Conservation (phyloP, 768 basidiomycete genomes). For the Myochromella boudieri region DNA sequence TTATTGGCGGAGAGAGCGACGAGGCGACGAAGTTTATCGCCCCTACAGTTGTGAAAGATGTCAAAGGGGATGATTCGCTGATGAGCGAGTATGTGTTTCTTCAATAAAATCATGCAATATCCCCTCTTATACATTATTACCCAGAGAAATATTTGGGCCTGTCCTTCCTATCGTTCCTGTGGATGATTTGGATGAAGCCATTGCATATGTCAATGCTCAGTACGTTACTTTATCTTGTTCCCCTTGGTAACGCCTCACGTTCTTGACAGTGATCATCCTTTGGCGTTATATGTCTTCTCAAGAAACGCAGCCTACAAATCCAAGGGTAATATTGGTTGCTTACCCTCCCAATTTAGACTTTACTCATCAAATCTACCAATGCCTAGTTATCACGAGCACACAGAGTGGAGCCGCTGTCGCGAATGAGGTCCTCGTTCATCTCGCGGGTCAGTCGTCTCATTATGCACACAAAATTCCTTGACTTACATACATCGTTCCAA, state of each 20-base stretch:
- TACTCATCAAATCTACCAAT: neutral
- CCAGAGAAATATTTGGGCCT: conserved; percentile 84
- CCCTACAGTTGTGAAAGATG: conserved; percentile 70
- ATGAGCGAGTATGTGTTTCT: conserved; percentile 65
- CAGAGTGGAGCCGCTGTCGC: conserved; percentile 67
- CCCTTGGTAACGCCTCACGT: neutral
- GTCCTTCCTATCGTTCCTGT: conserved; percentile 75
- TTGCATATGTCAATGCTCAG: conserved; percentile 65
- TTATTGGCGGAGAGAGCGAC: conserved; percentile 63
- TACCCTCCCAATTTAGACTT: neutral
- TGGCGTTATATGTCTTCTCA: conserved; percentile 79
- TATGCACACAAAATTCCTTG: neutral
- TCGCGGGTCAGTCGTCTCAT: conserved; percentile 42
- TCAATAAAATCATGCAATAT: neutral
- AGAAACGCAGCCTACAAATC: conserved; percentile 55
- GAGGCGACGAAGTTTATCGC: conserved; percentile 61
- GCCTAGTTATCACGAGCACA: conserved; percentile 65
- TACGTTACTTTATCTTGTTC: conserved; percentile 22
- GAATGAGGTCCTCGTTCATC: conserved; percentile 71
- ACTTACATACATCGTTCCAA: conserved; percentile 5
- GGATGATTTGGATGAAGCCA: conserved; percentile 67
- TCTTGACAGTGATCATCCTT: conserved; percentile 60
- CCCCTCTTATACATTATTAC: neutral
- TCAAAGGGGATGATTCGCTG: conserved; percentile 62
- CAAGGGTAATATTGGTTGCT: conserved; percentile 45